Conservation (phyloP, 176 grass and related monocot species). For the Cenchrus purpureus region DNA sequence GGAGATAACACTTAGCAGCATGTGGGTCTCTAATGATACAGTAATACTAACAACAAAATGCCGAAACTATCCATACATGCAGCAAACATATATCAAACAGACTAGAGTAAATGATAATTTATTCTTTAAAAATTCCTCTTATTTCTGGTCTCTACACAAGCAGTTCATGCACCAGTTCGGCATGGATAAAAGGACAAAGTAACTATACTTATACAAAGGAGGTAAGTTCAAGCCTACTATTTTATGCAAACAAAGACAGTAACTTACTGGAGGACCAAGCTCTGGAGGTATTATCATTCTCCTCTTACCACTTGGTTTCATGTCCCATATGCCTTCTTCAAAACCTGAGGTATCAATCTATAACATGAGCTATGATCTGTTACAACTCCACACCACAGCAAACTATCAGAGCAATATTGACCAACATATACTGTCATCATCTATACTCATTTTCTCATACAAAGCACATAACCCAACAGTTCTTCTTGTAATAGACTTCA, state of each 20-base stretch:
- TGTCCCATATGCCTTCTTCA: slow-evolving; percentile 96
- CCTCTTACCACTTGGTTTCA: slow-evolving; percentile 94
- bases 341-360: slow-evolving; percentile 72
- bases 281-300: slow-evolving; percentile 96
- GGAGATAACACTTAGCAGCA: too few relatives aligned
- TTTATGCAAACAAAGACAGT: too few relatives aligned
- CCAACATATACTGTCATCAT: too few relatives aligned
- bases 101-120: neutral
- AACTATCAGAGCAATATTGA: slow-evolving; percentile 14
- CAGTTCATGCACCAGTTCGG: too few relatives aligned
- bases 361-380: slow-evolving; percentile 41
- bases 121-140: neutral
- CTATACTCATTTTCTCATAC: too few relatives aligned
- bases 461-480: too few relatives aligned
- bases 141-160: too few relatives aligned
- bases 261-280: slow-evolving; percentile 94
- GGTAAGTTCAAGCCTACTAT: too few relatives aligned
- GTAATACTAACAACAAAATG: neutral
- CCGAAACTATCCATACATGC: neutral
- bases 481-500: too few relatives aligned
- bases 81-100: neutral
- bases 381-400: neutral
- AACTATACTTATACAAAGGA: too few relatives aligned
- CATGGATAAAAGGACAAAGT: too few relatives aligned
- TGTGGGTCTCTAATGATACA: neutral